Evolutionary conservation across 306 rosid species (phyloP).

Genomic region (Lathyrus tuberosus): DNA sequence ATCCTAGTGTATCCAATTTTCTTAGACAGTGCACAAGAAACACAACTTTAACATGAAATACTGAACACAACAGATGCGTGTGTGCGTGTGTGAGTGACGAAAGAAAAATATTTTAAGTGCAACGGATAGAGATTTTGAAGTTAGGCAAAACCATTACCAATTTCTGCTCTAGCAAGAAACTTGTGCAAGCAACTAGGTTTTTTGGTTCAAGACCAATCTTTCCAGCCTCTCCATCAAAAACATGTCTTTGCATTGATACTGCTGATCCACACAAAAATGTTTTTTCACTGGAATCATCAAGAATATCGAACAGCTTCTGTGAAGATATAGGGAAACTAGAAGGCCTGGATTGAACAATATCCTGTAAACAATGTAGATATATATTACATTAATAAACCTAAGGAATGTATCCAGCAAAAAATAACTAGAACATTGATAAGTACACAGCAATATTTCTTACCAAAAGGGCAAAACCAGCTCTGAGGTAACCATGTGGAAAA

Average conservation of each 20-base stretch:
- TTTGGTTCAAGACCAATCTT: conserved; percentile 83
- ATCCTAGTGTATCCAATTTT: background rate
- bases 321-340: conserved; percentile 73
- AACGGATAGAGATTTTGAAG: conserved; percentile 2
- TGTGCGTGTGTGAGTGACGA: background rate
- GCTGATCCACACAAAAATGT: conserved; percentile 80
- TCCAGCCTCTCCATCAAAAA: conserved; percentile 88
- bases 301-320: conserved; percentile 70
- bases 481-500: conserved; percentile 75
- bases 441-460: conserved; percentile 49
- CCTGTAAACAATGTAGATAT: conserved; percentile 54
- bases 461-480: conserved; percentile 90
- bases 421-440: conserved; percentile 26
- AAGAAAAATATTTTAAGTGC: background rate
- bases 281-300: conserved; percentile 86
- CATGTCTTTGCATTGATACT: conserved; percentile 68
- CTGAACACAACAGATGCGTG: conserved; percentile 14
- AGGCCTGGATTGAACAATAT: conserved; percentile 74
- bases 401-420: conserved; percentile 28
- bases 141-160: conserved; percentile 54
- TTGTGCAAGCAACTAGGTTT: conserved; percentile 85
- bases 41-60: background rate
- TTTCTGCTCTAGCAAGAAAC: conserved; percentile 89
- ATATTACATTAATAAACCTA: conserved; percentile 17
- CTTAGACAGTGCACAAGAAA: conserved; percentile 3